phyloP scores from a whole-genome alignment of 2,329 filamentous ascomycete genomes.

The Colletotrichum sp. region DNA sequence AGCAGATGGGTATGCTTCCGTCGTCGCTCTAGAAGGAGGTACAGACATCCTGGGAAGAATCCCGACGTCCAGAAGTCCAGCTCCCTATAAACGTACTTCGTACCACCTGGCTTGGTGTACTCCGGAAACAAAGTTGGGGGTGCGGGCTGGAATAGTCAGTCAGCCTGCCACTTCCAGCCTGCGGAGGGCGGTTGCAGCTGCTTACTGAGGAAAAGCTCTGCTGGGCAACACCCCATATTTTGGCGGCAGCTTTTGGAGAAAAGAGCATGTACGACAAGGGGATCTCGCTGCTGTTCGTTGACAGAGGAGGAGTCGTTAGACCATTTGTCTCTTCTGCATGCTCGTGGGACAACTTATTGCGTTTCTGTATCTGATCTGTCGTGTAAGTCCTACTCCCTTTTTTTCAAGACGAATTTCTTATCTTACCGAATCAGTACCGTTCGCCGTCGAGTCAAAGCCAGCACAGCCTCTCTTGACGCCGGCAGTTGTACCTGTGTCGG shows the following conservation, averaged over 20 bases:
- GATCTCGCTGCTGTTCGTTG: background rate
- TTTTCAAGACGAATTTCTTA: background rate
- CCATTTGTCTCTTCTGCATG: background rate
- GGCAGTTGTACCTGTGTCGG: background rate
- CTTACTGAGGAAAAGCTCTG: conserved; percentile 5
- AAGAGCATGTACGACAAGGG: background rate
- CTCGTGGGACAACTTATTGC: background rate
- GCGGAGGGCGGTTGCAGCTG: no score
- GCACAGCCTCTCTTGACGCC: background rate
- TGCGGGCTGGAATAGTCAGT: background rate
- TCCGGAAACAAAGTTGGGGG: conserved; percentile 36
- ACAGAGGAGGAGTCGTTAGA: background rate
- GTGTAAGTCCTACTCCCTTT: background rate
- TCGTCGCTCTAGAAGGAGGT: conserved; percentile 41
- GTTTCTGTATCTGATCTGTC: background rate
- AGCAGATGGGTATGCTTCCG: conserved; percentile 27
- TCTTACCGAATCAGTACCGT: background rate
- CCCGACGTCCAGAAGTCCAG: conserved; percentile 52
- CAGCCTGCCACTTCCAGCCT: background rate
- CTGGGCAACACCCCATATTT: conserved; percentile 20
- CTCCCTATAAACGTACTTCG: conserved; percentile 42
- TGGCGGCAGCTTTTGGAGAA: background rate
- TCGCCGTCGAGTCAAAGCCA: background rate
- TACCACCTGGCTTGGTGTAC: conserved; percentile 40
- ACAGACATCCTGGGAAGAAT: conserved; percentile 51